Percentiles rank a stretch among this genome's conserved stretches.
Evolutionary conservation across 139 green algal genomes (phyloP).

Genomic region (Chloropicon primus): DNA sequence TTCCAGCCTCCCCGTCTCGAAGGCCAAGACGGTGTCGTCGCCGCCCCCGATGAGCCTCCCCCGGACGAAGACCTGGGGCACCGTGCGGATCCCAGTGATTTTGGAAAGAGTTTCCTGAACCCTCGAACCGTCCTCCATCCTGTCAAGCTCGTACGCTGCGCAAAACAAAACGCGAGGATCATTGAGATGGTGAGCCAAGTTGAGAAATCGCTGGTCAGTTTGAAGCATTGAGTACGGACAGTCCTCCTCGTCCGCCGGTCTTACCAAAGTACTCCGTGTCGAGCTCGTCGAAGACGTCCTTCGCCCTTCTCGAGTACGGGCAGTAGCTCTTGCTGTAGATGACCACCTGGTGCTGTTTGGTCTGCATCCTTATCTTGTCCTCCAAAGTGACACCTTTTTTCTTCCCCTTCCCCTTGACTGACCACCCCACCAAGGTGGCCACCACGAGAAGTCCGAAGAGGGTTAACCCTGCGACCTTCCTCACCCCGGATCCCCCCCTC

Average conservation of each 20-base stretch:
- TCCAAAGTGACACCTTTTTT: neutral
- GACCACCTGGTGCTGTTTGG: neutral
- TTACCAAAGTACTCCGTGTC: neutral
- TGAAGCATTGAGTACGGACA: neutral
- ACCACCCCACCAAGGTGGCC: too few species aligned
- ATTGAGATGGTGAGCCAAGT: neutral
- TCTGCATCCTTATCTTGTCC: neutral
- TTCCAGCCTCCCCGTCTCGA: neutral
- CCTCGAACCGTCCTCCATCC: neutral
- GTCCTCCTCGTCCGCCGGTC: neutral
- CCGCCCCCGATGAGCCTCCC: neutral
- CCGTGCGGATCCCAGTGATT: neutral
- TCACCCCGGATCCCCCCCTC: too few species aligned
- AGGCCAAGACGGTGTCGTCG: constrained; percentile 3
- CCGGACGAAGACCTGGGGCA: constrained; percentile 3
- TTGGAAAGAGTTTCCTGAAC: neutral
- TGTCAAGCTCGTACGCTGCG: neutral
- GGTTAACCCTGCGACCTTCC: too few species aligned
- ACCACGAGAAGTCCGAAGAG: too few species aligned
- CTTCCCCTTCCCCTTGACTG: too few species aligned
- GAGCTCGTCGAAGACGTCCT: neutral
- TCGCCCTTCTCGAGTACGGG: neutral
- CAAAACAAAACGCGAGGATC: neutral
- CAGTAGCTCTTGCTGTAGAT: constrained; percentile 6
- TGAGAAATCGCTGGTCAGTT: neutral